phyloP scores from a whole-genome alignment of 306 rosid species.

The Rosa chinensis region DNA sequence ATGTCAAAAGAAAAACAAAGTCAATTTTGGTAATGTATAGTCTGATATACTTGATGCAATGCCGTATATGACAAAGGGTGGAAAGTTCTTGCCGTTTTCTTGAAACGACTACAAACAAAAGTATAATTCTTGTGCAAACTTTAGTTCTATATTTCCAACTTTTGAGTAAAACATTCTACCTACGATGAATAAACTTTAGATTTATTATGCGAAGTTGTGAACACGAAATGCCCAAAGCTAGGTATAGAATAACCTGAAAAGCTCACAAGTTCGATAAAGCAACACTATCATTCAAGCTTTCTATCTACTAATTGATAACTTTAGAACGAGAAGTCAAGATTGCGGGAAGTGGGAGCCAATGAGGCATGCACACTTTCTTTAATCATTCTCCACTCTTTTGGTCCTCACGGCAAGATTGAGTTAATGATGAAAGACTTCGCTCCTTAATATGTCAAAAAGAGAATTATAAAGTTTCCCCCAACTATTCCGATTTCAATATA shows the following conservation, averaged over 20 bases:
- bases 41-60: not conserved
- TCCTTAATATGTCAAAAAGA: not conserved
- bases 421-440: not conserved
- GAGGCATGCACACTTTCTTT: not conserved
- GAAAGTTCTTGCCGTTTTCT: not conserved
- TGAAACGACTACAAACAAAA: not conserved
- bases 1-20: not conserved
- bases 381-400: slow-evolving; percentile 8
- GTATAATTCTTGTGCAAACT: not conserved
- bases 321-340: slow-evolving; percentile 17
- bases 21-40: not conserved
- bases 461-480: not conserved
- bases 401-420: not conserved
- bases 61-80: slow-evolving; percentile 2
- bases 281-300: not conserved
- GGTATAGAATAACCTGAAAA: not conserved
- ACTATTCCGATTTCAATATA: not conserved
- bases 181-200: not conserved
- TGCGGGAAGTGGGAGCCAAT: not conserved
- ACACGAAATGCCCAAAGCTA: slow-evolving; percentile 6
- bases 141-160: not conserved
- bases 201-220: not conserved
- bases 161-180: not conserved
- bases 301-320: not conserved
- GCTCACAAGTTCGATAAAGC: not conserved